A percentile compares a stretch with the other conserved stretches of the same genome.
These are phyloP conservation scores for Avena insularis DNA, from an alignment of 176 grass and related monocot genomes.

Conservation along the genomic window DNA sequence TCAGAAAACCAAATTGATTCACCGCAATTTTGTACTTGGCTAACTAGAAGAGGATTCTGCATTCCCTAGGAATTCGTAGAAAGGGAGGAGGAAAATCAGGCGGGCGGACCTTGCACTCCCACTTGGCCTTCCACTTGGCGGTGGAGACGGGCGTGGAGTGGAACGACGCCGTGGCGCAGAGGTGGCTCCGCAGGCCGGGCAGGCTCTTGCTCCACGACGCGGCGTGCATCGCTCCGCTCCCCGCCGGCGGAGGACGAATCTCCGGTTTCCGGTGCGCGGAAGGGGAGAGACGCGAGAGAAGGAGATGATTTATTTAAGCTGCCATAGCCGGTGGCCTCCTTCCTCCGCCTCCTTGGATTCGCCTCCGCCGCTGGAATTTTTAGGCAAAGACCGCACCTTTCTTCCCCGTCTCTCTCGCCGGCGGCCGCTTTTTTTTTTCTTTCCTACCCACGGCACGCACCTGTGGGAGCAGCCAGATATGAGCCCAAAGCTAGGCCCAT, in stretches of 20 bases:
- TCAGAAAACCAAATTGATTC: too few species aligned
- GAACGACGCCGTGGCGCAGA: constrained; percentile 50
- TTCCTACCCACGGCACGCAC: neutral
- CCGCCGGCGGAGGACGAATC: constrained; percentile 14
- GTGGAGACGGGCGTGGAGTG: constrained; percentile 59
- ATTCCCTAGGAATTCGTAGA: neutral
- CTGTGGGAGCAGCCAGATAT: neutral
- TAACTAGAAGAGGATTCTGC: constrained; percentile 15
- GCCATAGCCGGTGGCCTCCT: neutral
- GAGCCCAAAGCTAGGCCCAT: neutral
- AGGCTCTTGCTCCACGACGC: constrained; percentile 56
- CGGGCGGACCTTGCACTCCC: constrained; percentile 69
- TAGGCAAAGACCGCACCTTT: constrained; percentile 32
- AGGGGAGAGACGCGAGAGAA: neutral
- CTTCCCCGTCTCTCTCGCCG: neutral
- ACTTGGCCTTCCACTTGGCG: constrained; percentile 83
- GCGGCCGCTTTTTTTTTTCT: neutral
- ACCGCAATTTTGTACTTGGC: too few species aligned
- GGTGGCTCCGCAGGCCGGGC: constrained; percentile 45
- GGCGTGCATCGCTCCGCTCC: constrained; percentile 52
- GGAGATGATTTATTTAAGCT: neutral
- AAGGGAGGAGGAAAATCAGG: neutral
- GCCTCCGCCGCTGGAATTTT: constrained; percentile 35
- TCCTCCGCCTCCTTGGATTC: neutral
- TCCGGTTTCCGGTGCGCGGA: neutral